These are phyloP conservation scores for Caulochytrium protostelioides DNA, from an alignment of 371 early-diverging fungal genomes.

Conservation along the genomic window DNA sequence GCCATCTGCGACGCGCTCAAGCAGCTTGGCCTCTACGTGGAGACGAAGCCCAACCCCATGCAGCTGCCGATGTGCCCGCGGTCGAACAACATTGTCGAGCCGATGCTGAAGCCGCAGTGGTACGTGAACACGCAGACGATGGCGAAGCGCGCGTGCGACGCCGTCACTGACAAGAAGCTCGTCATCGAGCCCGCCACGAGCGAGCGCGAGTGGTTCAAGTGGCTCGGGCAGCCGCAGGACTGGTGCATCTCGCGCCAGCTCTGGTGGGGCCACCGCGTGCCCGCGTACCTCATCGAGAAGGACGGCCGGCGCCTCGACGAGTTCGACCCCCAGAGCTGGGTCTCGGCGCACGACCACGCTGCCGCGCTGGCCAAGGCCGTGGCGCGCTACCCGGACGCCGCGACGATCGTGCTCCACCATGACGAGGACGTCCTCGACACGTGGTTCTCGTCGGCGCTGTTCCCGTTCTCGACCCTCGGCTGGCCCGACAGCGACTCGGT, in stretches of 20 bases:
- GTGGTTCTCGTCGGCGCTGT: slow-evolving; percentile 98
- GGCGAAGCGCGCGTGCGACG: slow-evolving; percentile 70
- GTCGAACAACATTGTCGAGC: slow-evolving; percentile 95
- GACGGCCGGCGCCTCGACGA: no score
- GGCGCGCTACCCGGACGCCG: slow-evolving; percentile 32
- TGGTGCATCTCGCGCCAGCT: slow-evolving; percentile 99
- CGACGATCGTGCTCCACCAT: slow-evolving; percentile 38
- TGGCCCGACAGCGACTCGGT: slow-evolving; percentile 73
- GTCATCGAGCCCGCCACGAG: slow-evolving; percentile 75
- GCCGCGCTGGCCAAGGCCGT: slow-evolving; percentile 58
- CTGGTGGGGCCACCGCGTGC: slow-evolving; percentile 99
- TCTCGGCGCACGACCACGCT: slow-evolving; percentile 57
- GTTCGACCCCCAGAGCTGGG: slow-evolving; percentile 62
- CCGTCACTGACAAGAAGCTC: slow-evolving; percentile 64
- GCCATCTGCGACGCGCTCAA: slow-evolving; percentile 70
- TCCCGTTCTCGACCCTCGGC: slow-evolving; percentile 95
- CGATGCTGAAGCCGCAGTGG: slow-evolving; percentile 98
- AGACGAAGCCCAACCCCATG: slow-evolving; percentile 79
- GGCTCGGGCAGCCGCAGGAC: slow-evolving; percentile 92
- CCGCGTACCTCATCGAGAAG: slow-evolving; percentile 84
- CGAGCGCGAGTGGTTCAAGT: slow-evolving; percentile 86
- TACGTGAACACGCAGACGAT: slow-evolving; percentile 87
- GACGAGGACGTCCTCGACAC: slow-evolving; percentile 99
- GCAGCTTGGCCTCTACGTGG: slow-evolving; percentile 68
- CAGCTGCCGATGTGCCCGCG: slow-evolving; percentile 75